phyloP scores from a whole-genome alignment of 1,284 basidiomycete species.

The Singerocomus inundabilis region DNA sequence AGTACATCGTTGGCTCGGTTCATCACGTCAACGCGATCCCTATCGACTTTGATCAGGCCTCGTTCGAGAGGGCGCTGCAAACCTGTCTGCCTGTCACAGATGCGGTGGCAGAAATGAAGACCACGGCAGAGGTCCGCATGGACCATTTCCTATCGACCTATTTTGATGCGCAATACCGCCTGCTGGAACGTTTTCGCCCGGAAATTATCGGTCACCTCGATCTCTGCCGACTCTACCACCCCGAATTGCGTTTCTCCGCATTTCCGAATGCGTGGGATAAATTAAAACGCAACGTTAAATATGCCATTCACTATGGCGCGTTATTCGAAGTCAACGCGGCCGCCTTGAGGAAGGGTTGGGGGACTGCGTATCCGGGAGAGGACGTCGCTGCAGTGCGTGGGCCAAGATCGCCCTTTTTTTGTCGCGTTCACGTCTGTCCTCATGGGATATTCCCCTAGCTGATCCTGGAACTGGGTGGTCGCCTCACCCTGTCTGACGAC shows the following conservation, averaged over 20 bases:
- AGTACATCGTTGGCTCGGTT: conserved; percentile 92
- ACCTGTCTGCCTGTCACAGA: conserved; percentile 37
- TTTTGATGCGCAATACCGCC: conserved; percentile 78
- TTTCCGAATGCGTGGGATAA: conserved; percentile 63
- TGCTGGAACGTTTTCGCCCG: conserved; percentile 73
- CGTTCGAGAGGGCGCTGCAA: conserved; percentile 61
- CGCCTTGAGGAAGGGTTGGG: conserved; percentile 91
- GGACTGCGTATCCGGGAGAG: conserved; percentile 75
- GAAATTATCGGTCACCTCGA: conserved; percentile 95
- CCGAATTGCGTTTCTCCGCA: conserved; percentile 51
- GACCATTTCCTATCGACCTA: conserved; percentile 65
- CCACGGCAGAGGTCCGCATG: conserved; percentile 25
- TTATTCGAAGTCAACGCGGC: conserved; percentile 94
- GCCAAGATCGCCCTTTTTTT: conserved; percentile 11
- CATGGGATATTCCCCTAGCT: conserved; percentile 50
- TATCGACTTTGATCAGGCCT: conserved; percentile 87
- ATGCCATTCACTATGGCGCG: conserved; percentile 81
- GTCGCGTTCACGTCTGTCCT: conserved; percentile 22
- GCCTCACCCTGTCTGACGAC: conserved; percentile 90
- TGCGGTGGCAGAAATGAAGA: conserved; percentile 28
- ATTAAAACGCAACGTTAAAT: conserved; percentile 75
- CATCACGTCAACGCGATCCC: conserved; percentile 89
- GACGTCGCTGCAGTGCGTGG: conserved; percentile 75
- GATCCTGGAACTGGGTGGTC: conserved; percentile 66
- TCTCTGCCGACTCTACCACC: conserved; percentile 80